Evolutionary conservation across 768 basidiomycete genomes (phyloP).

Genomic region (Pisolithus microcarpus): DNA sequence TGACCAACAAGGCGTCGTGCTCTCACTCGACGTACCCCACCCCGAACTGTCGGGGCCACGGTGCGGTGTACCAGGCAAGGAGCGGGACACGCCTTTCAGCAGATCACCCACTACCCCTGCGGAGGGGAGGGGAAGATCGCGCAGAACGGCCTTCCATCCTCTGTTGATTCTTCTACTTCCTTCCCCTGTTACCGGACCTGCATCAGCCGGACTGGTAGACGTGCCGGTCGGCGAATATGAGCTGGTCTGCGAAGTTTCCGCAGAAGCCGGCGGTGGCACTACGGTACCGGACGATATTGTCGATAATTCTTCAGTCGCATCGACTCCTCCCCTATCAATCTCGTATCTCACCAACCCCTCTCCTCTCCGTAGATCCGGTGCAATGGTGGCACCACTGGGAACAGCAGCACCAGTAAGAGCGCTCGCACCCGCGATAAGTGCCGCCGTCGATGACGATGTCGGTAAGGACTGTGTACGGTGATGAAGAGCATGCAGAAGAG

Average conservation of each 20-base stretch:
- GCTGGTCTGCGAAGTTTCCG: slow-evolving; percentile 7
- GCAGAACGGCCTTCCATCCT: slow-evolving; percentile 32
- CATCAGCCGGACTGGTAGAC: not conserved
- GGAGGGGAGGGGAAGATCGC: slow-evolving; percentile 30
- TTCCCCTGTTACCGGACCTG: not conserved
- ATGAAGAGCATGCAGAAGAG: slow-evolving; percentile 13
- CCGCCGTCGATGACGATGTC: slow-evolving; percentile 30
- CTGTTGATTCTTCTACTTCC: slow-evolving; percentile 11
- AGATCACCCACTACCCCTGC: not conserved
- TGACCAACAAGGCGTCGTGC: not conserved
- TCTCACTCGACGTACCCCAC: slow-evolving; percentile 10
- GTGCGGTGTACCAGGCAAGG: slow-evolving; percentile 7
- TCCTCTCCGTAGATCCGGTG: slow-evolving; percentile 56
- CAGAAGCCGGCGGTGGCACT: slow-evolving; percentile 9
- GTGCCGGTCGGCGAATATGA: not conserved
- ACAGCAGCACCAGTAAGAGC: slow-evolving; percentile 57
- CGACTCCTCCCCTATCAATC: slow-evolving; percentile 11
- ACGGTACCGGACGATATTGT: slow-evolving; percentile 12
- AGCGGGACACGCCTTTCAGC: slow-evolving; percentile 4
- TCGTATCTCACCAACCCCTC: slow-evolving; percentile 58
- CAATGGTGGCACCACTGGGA: slow-evolving; percentile 39
- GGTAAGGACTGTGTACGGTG: slow-evolving; percentile 17
- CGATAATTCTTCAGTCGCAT: not conserved
- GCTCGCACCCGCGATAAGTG: slow-evolving; percentile 64
- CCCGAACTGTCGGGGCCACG: not conserved